Conservation (phyloP, 768 basidiomycete genomes). For the Floccularia luteovirens region DNA sequence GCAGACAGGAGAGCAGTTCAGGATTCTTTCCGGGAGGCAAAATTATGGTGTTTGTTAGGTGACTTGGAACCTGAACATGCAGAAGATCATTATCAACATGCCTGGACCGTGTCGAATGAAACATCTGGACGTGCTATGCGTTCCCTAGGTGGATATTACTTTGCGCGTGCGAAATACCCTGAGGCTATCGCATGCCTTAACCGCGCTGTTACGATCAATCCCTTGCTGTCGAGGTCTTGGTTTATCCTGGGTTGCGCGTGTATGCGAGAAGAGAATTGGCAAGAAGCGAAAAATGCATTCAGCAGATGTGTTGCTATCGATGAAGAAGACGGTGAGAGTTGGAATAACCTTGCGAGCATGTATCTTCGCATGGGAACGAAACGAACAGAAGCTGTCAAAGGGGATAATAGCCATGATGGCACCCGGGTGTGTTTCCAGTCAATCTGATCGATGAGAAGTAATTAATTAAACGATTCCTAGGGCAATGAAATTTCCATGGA, state of each 20-base stretch:
- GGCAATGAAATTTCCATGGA: not conserved
- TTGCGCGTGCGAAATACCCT: conserved; percentile 55
- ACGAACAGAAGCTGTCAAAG: conserved; percentile 16
- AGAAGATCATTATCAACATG: conserved; percentile 66
- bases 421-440: conserved; percentile 11
- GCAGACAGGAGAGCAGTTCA: conserved; percentile 31
- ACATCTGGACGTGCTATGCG: conserved; percentile 90
- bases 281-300: conserved; percentile 77
- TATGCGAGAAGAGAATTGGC: conserved; percentile 80
- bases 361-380: conserved; percentile 74
- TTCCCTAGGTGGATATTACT: conserved; percentile 81
- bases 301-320: conserved; percentile 83
- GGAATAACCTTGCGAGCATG: conserved; percentile 95
- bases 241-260: conserved; percentile 93
- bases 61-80: conserved; percentile 78
- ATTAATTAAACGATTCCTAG: not conserved
- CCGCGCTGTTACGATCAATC: conserved; percentile 81
- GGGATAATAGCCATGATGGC: conserved; percentile 20
- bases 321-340: conserved; percentile 95
- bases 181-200: conserved; percentile 61
- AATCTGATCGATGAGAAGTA: not conserved
- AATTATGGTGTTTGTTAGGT: conserved; percentile 92
- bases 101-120: conserved; percentile 76
- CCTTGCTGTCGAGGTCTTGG: conserved; percentile 83
- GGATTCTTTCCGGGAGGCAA: conserved; percentile 73